Evolutionary conservation across 2,329 filamentous ascomycete species (phyloP).

Genomic region (Aspergillus clavatus): DNA sequence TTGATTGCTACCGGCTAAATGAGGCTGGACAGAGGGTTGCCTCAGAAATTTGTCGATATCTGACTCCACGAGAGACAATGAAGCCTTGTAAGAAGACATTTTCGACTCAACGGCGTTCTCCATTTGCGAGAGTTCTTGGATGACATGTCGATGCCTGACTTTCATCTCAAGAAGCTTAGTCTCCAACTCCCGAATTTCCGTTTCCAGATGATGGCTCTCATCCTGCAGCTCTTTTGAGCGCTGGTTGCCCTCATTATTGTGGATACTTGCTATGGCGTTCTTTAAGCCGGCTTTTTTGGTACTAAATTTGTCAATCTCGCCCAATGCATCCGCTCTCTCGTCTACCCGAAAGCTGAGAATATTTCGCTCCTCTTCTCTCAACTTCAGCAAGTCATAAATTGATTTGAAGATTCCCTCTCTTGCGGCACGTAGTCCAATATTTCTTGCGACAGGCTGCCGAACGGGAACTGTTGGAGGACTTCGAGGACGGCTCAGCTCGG

Average conservation of each 20-base stretch:
- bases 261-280: slow-evolving; percentile 47
- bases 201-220: slow-evolving; percentile 50
- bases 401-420: slow-evolving; percentile 53
- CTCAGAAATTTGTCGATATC: slow-evolving; percentile 52
- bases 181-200: slow-evolving; percentile 56
- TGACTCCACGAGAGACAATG: slow-evolving; percentile 51
- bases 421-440: slow-evolving; percentile 50
- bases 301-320: slow-evolving; percentile 49
- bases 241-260: slow-evolving; percentile 42
- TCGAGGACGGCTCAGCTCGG: slow-evolving; percentile 23
- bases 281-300: slow-evolving; percentile 48
- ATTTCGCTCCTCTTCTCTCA: slow-evolving; percentile 54
- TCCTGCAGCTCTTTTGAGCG: slow-evolving; percentile 44
- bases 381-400: slow-evolving; percentile 51
- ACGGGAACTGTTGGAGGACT: slow-evolving; percentile 35
- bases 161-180: slow-evolving; percentile 53
- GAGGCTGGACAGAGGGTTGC: slow-evolving; percentile 41
- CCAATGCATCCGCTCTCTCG: slow-evolving; percentile 44
- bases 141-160: slow-evolving; percentile 49
- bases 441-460: slow-evolving; percentile 40
- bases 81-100: slow-evolving; percentile 54
- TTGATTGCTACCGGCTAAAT: slow-evolving; percentile 24
- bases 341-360: slow-evolving; percentile 45
- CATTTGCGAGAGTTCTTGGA: slow-evolving; percentile 48
- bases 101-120: slow-evolving; percentile 57